These are phyloP conservation scores for Strobilomyces confusus DNA, from an alignment of 768 basidiomycete genomes.

Conservation along the genomic window DNA sequence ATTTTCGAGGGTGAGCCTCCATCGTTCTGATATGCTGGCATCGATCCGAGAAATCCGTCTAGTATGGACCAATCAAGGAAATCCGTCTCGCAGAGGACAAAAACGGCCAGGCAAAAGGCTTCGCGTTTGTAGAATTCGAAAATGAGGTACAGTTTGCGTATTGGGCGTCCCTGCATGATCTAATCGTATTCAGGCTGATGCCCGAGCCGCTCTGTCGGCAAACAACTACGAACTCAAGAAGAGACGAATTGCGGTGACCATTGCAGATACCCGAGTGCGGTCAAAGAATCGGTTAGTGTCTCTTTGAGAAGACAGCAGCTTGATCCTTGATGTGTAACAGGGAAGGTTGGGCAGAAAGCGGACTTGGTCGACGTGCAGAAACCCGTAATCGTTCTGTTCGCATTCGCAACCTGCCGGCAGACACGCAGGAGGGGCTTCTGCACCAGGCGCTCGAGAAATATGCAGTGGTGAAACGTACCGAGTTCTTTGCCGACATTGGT, in stretches of 20 bases:
- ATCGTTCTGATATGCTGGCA: not conserved
- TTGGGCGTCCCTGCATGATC: not conserved
- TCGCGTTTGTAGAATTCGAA: slow-evolving; percentile 91
- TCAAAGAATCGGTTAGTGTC: slow-evolving; percentile 46
- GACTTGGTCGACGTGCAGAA: slow-evolving; percentile 53
- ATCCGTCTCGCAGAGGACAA: slow-evolving; percentile 75
- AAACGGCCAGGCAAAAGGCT: slow-evolving; percentile 70
- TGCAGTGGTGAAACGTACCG: slow-evolving; percentile 63
- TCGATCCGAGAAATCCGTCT: not conserved
- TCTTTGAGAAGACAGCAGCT: not conserved
- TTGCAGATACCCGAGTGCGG: slow-evolving; percentile 70
- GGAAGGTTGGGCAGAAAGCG: slow-evolving; percentile 47
- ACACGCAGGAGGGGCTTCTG: slow-evolving; percentile 84
- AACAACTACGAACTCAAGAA: slow-evolving; percentile 90
- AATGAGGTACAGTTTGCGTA: slow-evolving; percentile 50
- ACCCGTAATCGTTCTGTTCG: slow-evolving; percentile 68
- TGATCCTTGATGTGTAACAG: slow-evolving; percentile 22
- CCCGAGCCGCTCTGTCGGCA: slow-evolving; percentile 64
- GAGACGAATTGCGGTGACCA: slow-evolving; percentile 83
- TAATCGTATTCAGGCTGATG: slow-evolving; percentile 53
- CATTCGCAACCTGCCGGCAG: slow-evolving; percentile 67
- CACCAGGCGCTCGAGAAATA: slow-evolving; percentile 88
- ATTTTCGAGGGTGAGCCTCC: slow-evolving; percentile 67
- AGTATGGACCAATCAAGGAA: slow-evolving; percentile 85
- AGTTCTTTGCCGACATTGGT: slow-evolving; percentile 59